phyloP scores from a whole-genome alignment of 1,284 basidiomycete species.

The Neolentinus lepideus region DNA sequence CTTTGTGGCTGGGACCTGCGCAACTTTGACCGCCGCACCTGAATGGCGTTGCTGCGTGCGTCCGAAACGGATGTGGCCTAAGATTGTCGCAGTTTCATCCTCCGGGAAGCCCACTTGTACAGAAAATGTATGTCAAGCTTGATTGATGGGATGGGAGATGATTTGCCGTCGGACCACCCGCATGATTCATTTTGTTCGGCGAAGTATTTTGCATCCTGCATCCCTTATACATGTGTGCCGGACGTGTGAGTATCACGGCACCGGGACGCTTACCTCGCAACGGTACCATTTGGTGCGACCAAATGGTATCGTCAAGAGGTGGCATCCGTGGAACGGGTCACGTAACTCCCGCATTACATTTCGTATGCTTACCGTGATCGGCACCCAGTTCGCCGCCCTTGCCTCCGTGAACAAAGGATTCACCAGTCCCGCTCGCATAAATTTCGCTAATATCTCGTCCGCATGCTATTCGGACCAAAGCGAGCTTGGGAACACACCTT shows the following conservation, averaged over 20 bases:
- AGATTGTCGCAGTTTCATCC: not conserved
- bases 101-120: not conserved
- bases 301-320: not conserved
- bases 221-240: not conserved
- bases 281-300: not conserved
- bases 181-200: not conserved
- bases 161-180: not conserved
- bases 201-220: not conserved
- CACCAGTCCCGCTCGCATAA: not conserved
- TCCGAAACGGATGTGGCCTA: not conserved
- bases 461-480: not conserved
- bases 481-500: too few relatives aligned
- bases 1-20: not conserved
- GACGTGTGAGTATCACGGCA: not conserved
- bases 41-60: not conserved
- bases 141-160: not conserved
- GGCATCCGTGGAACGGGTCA: not conserved
- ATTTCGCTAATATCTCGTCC: not conserved
- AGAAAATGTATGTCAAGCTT: not conserved
- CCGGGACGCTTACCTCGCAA: not conserved
- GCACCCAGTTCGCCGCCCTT: not conserved
- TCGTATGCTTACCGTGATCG: not conserved
- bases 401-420: not conserved
- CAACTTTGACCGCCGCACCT: not conserved
- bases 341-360: not conserved